phyloP scores from a whole-genome alignment of 495 filamentous ascomycete species.

The Ascobolus immersus region DNA sequence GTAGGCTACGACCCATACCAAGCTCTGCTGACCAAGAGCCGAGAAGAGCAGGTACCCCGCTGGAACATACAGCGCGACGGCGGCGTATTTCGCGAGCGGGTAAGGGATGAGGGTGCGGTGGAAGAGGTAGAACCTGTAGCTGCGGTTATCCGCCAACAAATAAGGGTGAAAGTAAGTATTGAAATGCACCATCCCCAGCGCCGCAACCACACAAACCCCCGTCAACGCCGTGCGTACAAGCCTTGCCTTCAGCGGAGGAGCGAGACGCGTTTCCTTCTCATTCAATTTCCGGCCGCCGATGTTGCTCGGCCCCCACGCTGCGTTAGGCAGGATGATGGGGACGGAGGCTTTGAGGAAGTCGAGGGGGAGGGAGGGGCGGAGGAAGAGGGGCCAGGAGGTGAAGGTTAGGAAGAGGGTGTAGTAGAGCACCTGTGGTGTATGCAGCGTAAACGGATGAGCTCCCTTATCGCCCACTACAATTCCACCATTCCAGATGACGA shows the following conservation, averaged over 20 bases:
- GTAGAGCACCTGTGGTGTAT: conserved; percentile 83
- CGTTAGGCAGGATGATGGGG: background rate
- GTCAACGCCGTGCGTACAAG: background rate
- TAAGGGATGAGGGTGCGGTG: conserved; percentile 48
- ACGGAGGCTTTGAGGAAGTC: conserved; percentile 19
- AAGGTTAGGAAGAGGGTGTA: conserved; percentile 71
- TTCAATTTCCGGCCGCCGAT: too few species aligned
- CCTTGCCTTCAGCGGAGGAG: too few species aligned
- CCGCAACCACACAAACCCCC: background rate
- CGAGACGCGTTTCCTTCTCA: too few species aligned
- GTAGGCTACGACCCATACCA: conserved; percentile 10
- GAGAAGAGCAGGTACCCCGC: conserved; percentile 34
- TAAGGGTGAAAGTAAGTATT: conserved; percentile 94
- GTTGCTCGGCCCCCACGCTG: background rate
- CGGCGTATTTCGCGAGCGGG: conserved; percentile 36
- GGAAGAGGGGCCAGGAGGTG: conserved; percentile 60
- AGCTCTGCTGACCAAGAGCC: conserved; percentile 12
- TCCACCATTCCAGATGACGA: conserved; percentile 66
- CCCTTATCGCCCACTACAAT: conserved; percentile 94
- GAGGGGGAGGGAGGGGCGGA: conserved; percentile 22
- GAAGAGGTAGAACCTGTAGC: conserved; percentile 94
- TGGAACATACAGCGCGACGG: conserved; percentile 34
- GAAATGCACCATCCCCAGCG: conserved; percentile 33
- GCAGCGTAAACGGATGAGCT: conserved; percentile 70
- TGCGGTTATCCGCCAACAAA: conserved; percentile 83